A percentile compares a stretch with the other conserved stretches of the same genome.
Conservation (phyloP, 108 stramenopile genomes). For the Skeletonema costatum region DNA sequence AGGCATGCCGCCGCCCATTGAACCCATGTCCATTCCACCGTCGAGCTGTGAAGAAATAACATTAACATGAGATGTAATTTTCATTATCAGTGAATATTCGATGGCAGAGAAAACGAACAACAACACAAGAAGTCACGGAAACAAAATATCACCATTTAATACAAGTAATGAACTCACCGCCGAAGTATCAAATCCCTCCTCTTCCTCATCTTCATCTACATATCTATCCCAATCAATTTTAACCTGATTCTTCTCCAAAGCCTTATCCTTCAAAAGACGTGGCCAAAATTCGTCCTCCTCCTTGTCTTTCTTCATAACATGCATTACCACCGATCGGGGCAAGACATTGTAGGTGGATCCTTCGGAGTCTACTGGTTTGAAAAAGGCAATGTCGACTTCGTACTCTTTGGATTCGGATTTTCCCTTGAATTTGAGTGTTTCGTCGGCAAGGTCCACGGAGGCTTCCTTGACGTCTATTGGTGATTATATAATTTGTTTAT, state of each 20-base stretch:
- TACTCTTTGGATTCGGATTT: slow-evolving; percentile 81
- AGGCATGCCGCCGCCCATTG: slow-evolving; percentile 15
- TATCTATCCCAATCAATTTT: slow-evolving; percentile 96
- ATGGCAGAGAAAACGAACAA: neutral
- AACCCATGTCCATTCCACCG: slow-evolving; percentile 66
- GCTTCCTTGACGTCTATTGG: slow-evolving; percentile 88
- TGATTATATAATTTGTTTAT: neutral
- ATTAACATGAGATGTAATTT: neutral
- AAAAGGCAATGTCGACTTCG: slow-evolving; percentile 87
- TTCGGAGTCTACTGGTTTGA: slow-evolving; percentile 83
- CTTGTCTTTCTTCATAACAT: slow-evolving; percentile 80
- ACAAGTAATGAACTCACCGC: slow-evolving; percentile 19
- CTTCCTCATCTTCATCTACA: slow-evolving; percentile 96
- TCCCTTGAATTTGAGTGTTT: slow-evolving; percentile 81
- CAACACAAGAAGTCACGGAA: neutral
- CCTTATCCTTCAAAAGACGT: slow-evolving; percentile 89
- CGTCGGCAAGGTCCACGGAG: slow-evolving; percentile 83
- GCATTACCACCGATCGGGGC: slow-evolving; percentile 91
- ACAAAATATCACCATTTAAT: neutral
- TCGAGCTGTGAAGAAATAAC: slow-evolving; percentile 84
- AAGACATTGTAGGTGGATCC: slow-evolving; percentile 92
- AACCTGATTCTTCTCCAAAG: slow-evolving; percentile 93
- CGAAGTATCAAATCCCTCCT: slow-evolving; percentile 59
- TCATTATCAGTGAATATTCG: neutral
- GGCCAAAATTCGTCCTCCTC: slow-evolving; percentile 87